Evolutionary conservation across 805 yeast genomes (phyloP), one percentile per base, ranked within the genome.

Genomic region (Saccharomycopsis babjevae): DNA sequence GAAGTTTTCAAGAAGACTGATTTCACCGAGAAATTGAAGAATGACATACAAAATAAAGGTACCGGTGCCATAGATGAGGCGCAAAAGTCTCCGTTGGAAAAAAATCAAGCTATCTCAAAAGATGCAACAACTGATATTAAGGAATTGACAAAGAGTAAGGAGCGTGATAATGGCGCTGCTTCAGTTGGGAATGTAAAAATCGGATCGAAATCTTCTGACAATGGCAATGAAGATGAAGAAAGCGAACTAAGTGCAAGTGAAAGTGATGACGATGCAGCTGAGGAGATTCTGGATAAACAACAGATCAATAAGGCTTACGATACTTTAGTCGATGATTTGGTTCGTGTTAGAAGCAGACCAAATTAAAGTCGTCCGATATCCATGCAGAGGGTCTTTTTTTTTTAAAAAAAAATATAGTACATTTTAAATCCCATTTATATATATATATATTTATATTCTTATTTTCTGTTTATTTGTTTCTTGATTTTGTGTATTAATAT

Each of bases 351-450:
- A 66, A 69, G 64, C 42, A 56, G 60, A 22, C 63, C 36, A 82
- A 85, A 56, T 83, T 90, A 22, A 5, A 80, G 86, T 20, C 38
- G 15, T 34, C 15, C 2, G 3, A 13, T 13, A 34, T 8, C 2
- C 38, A 34, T 34, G 38, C 38, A 34, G 10, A 10, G 11, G 38
- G 10, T 13, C 38, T 34, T 34, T 34, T 28, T 6, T 28, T 28
- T 34, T 8, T 34, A 13, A 34, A 13, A 3, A 34, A 34, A 34
- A 34, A n/a, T n/a, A n/a, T n/a, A n/a, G n/a, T 13, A 34, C 10
- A 34, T 34, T 34, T 3, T 28, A n/a, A n/a, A n/a, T 34, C 15
- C 10, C 38, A 34, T 34, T 34, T 34, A 34, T 34, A 34, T 34
- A n/a, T n/a, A n/a, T n/a, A n/a, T n/a, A n/a, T 22, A n/a, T n/a